Base-by-base conservation (phyloP, 2,329 filamentous ascomycete genomes). In the Gliomastix tumulicola region DNA sequence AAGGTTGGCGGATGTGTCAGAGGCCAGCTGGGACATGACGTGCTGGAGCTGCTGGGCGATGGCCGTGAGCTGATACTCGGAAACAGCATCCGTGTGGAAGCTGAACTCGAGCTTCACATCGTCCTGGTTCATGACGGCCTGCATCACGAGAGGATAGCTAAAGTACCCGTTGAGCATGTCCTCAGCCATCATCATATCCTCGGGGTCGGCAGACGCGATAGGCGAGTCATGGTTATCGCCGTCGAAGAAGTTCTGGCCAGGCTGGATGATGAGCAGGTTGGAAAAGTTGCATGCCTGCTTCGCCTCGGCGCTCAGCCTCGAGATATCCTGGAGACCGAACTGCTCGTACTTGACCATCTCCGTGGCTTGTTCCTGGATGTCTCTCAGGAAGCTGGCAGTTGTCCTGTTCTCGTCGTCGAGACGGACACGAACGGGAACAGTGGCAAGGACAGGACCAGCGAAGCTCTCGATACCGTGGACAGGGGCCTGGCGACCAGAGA, bases 241-340 rank as follows among this genome's bases (percentile, higher is more conserved):
- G 11, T 21, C 30, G 16, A 10, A 21, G 30, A 38, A 34, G 21
- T 33, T 17, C 9, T 38, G 36, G 22, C 33, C 20, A 1, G 42
- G 42, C n/a, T 44, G 42, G 7, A 44, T 37, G 9, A 50, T 46
- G 8, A 53, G 33, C 7, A 49, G 40, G 8, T 38, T 46, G 17
- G 39, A 32, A 27, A 51, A 49, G n/a, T 49, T 41, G 21, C 42
- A 47, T 4, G 45, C 45, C 15, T 39, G 37, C 20, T 42, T 35
- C 10, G 40, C 38, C 9, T 34, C 41, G 9, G 40, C n/a, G 19
- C 33, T 43, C 9, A 49, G 22, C 31, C 43, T 44, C 5, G 38
- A 27, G 12, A 53, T 50, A 19, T 47, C 40, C 22, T 50, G 50
- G 15, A 54, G 35, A 9, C 51, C 51, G 10, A 32, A 42, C n/a